Evolutionary conservation across 371 early-diverging fungal species (phyloP).

Genomic region (Coemansia sp.): DNA sequence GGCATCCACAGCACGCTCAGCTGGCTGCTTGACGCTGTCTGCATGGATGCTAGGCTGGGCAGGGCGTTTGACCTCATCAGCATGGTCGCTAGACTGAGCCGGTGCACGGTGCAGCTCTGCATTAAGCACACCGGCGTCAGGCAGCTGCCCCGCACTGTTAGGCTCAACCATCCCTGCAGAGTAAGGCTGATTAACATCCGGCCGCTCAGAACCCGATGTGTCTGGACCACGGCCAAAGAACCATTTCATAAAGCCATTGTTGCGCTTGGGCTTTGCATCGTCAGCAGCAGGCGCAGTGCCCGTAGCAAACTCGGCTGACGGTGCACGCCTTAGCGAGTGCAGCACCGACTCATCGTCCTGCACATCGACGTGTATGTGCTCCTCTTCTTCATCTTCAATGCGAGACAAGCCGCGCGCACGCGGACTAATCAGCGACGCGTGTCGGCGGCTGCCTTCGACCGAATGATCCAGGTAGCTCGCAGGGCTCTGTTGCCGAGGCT

Average conservation of each 20-base stretch:
- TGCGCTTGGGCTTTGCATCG: neutral
- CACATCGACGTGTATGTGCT: constrained; percentile 4
- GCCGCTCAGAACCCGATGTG: neutral
- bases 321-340: neutral
- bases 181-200: neutral
- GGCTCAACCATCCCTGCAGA: neutral
- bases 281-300: neutral
- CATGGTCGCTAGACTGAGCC: neutral
- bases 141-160: constrained; percentile 7
- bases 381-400: constrained; percentile 16
- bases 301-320: neutral
- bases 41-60: too few relatives aligned
- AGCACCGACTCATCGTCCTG: neutral
- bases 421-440: constrained; percentile 15
- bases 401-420: constrained; percentile 25
- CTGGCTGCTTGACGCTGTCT: neutral
- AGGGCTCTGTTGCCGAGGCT: constrained; percentile 9
- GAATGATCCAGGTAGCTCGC: constrained; percentile 14
- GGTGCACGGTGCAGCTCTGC: neutral
- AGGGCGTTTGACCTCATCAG: too few relatives aligned
- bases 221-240: neutral
- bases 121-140: constrained; percentile 1
- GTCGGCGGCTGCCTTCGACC: constrained; percentile 12
- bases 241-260: neutral
- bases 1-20: neutral